Conservation (phyloP, 169 alveolate species). For the Babesia ovis region DNA sequence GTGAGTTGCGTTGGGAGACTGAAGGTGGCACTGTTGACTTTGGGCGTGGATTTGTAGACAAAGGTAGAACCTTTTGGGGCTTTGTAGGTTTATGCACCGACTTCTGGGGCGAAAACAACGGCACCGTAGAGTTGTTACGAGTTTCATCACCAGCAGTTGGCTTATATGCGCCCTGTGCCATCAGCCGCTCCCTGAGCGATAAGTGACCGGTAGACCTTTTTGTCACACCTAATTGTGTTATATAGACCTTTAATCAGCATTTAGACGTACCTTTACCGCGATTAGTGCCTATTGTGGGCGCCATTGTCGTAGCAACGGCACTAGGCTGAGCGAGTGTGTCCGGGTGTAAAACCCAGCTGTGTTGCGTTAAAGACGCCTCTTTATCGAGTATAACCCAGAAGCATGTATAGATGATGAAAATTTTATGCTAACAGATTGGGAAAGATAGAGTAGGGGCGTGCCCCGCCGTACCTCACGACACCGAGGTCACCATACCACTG, state of each 20-base stretch:
- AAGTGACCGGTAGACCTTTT: neutral
- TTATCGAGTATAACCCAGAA: neutral
- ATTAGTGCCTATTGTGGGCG: neutral
- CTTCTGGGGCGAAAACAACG: conserved; percentile 21
- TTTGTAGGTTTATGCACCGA: neutral
- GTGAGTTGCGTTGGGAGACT: neutral
- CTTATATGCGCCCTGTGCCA: conserved; percentile 34
- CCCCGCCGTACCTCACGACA: neutral
- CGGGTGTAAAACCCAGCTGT: neutral
- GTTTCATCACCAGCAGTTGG: neutral
- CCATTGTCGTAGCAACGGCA: neutral
- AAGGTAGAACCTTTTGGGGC: neutral
- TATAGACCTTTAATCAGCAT: no score
- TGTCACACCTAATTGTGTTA: neutral
- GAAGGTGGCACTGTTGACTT: conserved; percentile 18
- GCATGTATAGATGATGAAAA: neutral
- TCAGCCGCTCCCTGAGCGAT: conserved; percentile 43
- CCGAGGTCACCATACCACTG: neutral
- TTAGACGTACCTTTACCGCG: conserved; percentile 28
- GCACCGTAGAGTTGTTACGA: neutral
- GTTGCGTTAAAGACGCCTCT: neutral
- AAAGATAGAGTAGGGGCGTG: no score
- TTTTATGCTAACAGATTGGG: no score
- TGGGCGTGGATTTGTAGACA: neutral
- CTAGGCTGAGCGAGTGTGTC: neutral